Evolutionary conservation across 2,329 filamentous ascomycete species (phyloP), one percentile per base, ranked within the genome.

Genomic region (Penicillium hesseltinei): DNA sequence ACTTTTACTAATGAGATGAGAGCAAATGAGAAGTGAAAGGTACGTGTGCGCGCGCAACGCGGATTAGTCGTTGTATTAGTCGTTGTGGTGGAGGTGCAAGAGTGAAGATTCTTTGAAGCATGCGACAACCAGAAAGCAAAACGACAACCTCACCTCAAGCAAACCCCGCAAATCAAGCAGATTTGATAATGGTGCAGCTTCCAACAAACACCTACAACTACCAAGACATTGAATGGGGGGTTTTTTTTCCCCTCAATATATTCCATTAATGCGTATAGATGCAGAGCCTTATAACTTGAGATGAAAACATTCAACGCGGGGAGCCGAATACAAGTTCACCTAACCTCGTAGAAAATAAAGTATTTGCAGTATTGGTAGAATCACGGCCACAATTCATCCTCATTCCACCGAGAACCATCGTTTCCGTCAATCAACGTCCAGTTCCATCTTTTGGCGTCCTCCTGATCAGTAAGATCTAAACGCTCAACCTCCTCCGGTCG

Each of bases 401-500:
- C 82, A 63, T 84, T 83, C 91, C 91, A 95, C 45, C 80, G 73
- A 33, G 75, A 77, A 19, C 64, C 66, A 27, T 65, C 71, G 21
- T 74, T 74, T 36, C 67, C 69, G 17, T 71, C 75, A 54, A 82
- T 78, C 64, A 85, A 83, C 27, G 81, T 86, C 75, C 92, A 93
- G 58, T 84, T 77, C 80, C 86, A 89, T 66, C 92, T 80, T 62
- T 82, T 79, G 13, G 81, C 80, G 59, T 83, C 83, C 46, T 82
- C 81, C 0, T 87, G 84, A 69, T 91, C 83, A 56, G 83, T 86
- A 52, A 95, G 74, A 71, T 94, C 89, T 17, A 89, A 79, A 66
- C 82, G 81, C 71, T 96, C 92, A 21, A 95, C 87, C 71, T 89
- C 85, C 9, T 89, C 84, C 0, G 96, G 87, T 48, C 87, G 85